Evolutionary conservation across 345 rosid species (phyloP), one percentile per base, ranked within the genome.

Genomic region (Rubroshorea leprosula): DNA sequence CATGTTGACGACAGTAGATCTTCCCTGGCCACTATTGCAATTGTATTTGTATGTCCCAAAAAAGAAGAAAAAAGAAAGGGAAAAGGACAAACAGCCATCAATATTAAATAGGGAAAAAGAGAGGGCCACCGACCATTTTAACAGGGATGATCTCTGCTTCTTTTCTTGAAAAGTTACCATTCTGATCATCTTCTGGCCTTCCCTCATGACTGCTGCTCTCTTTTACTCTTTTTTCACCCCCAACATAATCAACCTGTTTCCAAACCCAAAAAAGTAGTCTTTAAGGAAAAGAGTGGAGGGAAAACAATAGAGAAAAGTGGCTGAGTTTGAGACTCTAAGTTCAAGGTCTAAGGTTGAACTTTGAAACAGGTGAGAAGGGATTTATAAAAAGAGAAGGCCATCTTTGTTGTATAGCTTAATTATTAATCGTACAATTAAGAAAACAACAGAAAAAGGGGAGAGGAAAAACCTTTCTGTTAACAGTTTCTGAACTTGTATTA

Each of bases 231-330:
- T 68, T 68, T 51, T 57, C 55, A 49, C 54, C 62, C 49, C 71
- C 77, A 46, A 58, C 69, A 66, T 56, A 70, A 6, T 63, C 67
- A 61, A 70, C 64, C 82, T 83, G 76, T 47, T 69, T 26, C 58
- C 17, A 8, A 16, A 35, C 58, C 17, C 15, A 46, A 57, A 18
- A 19, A 50, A 54, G 7, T 35, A 6, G 1, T 2, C 1, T 35
- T 35, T 6, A 10, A 23, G 4, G 35, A 20, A 24, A 2, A 2
- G 7, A 1, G 22, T 18, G 43, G 14, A 15, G 14, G 31, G 29
- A 41, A 18, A 35, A 31, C 5, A 27, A 60, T 44, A 8, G 3
- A 0, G 6, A 16, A 23, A n/a, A 2, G 20, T 16, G n/a, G n/a
- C n/a, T n/a, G n/a, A n/a, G n/a, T n/a, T n/a, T n/a, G n/a, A n/a